Evolutionary conservation across 768 basidiomycete species (phyloP).

Genomic region (Daedaleopsis sinensis): DNA sequence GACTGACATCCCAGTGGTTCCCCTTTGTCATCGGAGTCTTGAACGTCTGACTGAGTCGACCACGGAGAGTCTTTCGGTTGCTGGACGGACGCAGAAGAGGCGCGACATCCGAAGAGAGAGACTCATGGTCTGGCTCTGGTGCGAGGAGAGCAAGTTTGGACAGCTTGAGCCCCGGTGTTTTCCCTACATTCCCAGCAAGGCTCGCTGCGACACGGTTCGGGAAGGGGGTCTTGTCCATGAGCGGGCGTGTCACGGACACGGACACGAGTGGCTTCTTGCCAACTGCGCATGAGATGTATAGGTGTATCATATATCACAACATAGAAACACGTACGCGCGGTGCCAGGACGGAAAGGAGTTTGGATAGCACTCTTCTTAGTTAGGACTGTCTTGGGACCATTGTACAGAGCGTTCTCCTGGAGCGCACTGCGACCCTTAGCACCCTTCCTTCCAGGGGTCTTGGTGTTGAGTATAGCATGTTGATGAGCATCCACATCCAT

Average conservation of each 20-base stretch:
- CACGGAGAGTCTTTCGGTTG: conserved; percentile 61
- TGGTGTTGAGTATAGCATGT: conserved; percentile 31
- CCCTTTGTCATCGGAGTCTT: conserved; percentile 70
- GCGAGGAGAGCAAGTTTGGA: conserved; percentile 40
- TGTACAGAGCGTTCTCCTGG: conserved; percentile 52
- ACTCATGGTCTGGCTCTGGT: conserved; percentile 29
- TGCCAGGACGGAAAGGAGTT: conserved; percentile 38
- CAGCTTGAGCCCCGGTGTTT: conserved; percentile 36
- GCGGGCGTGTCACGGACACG: conserved; percentile 43
- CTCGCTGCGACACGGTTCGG: conserved; percentile 52
- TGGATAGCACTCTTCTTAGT: conserved; percentile 42
- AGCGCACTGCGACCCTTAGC: conserved; percentile 41
- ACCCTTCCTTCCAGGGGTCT: conserved; percentile 58
- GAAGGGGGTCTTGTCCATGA: conserved; percentile 78
- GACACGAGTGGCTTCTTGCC: conserved; percentile 29
- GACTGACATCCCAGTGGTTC: conserved; percentile 78
- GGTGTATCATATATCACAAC: background rate
- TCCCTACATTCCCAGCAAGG: conserved; percentile 36
- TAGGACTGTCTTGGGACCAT: conserved; percentile 44
- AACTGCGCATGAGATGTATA: conserved; percentile 5
- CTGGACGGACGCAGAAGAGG: conserved; percentile 66
- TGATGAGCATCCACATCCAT: conserved; percentile 6
- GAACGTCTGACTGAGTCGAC: conserved; percentile 54
- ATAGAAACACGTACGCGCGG: conserved; percentile 28
- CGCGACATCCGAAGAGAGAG: conserved; percentile 31